A percentile compares a stretch with the other conserved stretches of the same genome.
Conservation (phyloP, 352 stramenopile species). For the Chrysophaeum taylorii region DNA sequence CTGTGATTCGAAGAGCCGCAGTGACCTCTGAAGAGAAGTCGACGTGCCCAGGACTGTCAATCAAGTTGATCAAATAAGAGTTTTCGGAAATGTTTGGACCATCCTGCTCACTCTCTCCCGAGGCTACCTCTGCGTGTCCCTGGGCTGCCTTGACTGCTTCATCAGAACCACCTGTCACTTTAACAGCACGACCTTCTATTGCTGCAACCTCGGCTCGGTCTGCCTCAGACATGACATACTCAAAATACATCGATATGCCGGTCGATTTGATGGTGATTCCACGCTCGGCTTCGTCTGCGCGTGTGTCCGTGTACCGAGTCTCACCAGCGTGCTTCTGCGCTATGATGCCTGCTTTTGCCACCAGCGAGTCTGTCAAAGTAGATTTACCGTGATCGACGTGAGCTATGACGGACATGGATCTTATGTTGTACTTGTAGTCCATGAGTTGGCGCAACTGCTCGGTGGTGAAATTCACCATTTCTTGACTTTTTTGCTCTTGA, state of each 20-base stretch:
- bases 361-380: conserved; percentile 94
- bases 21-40: conserved; percentile 99
- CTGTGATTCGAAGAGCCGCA: conserved; percentile 94
- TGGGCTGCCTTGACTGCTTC: too few relatives aligned
- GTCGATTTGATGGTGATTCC: conserved; percentile 99
- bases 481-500: conserved; percentile 16
- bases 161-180: background rate
- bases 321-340: conserved; percentile 93
- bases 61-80: conserved; percentile 99
- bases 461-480: conserved; percentile 98
- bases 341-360: conserved; percentile 99
- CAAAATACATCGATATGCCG: conserved; percentile 99
- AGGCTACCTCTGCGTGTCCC: background rate
- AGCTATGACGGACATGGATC: conserved; percentile 99
- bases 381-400: conserved; percentile 99
- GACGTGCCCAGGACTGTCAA: conserved; percentile 99
- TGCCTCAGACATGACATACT: conserved; percentile 83
- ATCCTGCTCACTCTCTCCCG: conserved; percentile 23
- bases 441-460: conserved; percentile 97
- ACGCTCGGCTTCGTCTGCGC: conserved; percentile 97
- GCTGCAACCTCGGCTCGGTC: conserved; percentile 56
- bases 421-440: conserved; percentile 98
- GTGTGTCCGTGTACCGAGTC: conserved; percentile 97
- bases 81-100: conserved; percentile 79
- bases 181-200: conserved; percentile 38